Evolutionary conservation across 768 basidiomycete genomes (phyloP), one percentile per base, ranked within the genome.

Genomic region (Butyriboletus loyo): DNA sequence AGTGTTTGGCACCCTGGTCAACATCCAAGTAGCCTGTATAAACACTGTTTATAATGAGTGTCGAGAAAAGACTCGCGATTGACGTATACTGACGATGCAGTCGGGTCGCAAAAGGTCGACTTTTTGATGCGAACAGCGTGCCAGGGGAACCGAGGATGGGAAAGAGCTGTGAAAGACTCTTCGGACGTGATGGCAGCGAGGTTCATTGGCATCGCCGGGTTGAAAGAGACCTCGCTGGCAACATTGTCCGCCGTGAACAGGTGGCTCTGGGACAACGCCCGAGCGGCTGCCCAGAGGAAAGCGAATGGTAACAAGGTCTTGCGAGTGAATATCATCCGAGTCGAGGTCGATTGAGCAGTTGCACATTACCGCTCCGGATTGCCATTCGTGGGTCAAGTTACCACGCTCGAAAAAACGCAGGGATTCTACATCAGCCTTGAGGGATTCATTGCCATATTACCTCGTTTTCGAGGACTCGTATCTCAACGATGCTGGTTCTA

Each of bases 401-500:
- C 67, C 67, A 69, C 67, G 67, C 60, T 68, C 56, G 49, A 70
- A 69, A 66, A 69, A 70, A 65, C 52, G 51, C 57, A 43, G 35
- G 31, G 19, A 21, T 11, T 13, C 10, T 4, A 17, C 27, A 46
- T 25, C 11, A 10, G 28, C 17, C 35, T n/a, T n/a, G n/a, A 39
- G 24, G 11, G 40, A 54, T 54, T 48, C 39, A 36, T 35, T 32
- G 46, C 17, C 11, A 51, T 28, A 35, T n/a, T 9, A 24, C 24
- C 40, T 38, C 51, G 40, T n/a, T 30, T 31, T 49, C 50, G 38
- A 51, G 39, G 17, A 19, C 45, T 32, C 25, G 28, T 46, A 54
- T 32, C 49, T 47, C 64, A 69, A 64, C n/a, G 55, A 98, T 98
- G 94, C 83, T 98, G 72, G 95, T 98, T 40, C 80, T 99, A 58